These are phyloP conservation scores for Phytophthora uliginosa DNA, from an alignment of 352 stramenopile species.

Conservation along the genomic window DNA sequence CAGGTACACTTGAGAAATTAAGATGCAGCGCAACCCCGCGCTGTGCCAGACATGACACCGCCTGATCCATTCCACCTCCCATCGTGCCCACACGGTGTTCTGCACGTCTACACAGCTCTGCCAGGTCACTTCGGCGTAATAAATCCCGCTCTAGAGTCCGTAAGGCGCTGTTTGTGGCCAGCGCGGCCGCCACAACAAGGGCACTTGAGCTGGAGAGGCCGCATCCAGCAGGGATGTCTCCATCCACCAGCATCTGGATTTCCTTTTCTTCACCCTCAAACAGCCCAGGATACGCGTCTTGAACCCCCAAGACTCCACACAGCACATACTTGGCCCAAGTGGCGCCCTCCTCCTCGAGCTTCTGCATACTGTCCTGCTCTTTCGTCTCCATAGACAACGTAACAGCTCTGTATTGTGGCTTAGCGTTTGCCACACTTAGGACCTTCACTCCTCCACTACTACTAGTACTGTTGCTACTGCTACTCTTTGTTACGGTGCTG, in stretches of 20 bases:
- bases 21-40: constrained; percentile 63
- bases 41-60: constrained; percentile 67
- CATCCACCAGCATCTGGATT: constrained; percentile 73
- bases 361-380: constrained; percentile 13
- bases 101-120: constrained; percentile 57
- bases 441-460: background rate
- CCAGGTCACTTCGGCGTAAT: constrained; percentile 52
- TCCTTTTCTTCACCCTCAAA: constrained; percentile 15
- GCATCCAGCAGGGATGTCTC: constrained; percentile 69
- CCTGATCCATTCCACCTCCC: constrained; percentile 90
- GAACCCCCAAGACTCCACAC: constrained; percentile 43
- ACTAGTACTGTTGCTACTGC: background rate
- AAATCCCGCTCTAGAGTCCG: constrained; percentile 7
- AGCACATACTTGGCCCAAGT: constrained; percentile 53
- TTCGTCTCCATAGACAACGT: constrained; percentile 13
- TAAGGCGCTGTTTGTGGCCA: constrained; percentile 46
- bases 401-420: constrained; percentile 32
- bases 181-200: constrained; percentile 73
- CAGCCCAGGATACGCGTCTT: constrained; percentile 12
- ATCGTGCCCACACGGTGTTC: constrained; percentile 82
- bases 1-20: constrained; percentile 52
- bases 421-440: constrained; percentile 33
- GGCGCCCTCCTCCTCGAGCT: constrained; percentile 12
- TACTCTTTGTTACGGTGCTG: background rate
- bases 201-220: constrained; percentile 87